Conservation (phyloP, 148 eudicot genomes). For the Chenopodium quinoa region DNA sequence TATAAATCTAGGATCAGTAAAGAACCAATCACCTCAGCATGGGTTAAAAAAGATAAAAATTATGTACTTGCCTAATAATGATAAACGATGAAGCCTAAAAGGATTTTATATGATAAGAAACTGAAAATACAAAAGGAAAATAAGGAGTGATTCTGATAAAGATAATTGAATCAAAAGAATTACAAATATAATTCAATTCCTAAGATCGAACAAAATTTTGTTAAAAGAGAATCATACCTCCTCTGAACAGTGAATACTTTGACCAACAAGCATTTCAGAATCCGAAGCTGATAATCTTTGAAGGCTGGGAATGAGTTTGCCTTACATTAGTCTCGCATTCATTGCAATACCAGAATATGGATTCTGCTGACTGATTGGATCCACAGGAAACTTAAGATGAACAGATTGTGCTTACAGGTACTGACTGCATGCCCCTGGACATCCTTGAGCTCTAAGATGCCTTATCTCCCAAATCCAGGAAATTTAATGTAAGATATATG, state of each 20-base stretch:
- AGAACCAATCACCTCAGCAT: neutral
- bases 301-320: neutral
- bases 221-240: neutral
- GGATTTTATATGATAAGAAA: neutral
- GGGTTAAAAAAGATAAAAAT: neutral
- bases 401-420: neutral
- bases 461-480: neutral
- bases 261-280: neutral
- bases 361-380: neutral
- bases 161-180: neutral
- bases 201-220: neutral
- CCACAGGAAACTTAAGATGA: neutral
- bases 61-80: neutral
- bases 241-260: neutral
- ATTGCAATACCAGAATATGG: neutral
- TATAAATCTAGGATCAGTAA: neutral
- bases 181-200: neutral
- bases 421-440: neutral
- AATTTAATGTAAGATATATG: neutral
- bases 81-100: neutral
- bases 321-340: neutral
- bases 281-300: conserved; percentile 6
- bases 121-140: neutral
- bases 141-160: neutral
- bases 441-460: neutral